These are phyloP conservation scores for Suhomyces prunicola DNA, from an alignment of 805 yeast genomes.

Conservation along the genomic window DNA sequence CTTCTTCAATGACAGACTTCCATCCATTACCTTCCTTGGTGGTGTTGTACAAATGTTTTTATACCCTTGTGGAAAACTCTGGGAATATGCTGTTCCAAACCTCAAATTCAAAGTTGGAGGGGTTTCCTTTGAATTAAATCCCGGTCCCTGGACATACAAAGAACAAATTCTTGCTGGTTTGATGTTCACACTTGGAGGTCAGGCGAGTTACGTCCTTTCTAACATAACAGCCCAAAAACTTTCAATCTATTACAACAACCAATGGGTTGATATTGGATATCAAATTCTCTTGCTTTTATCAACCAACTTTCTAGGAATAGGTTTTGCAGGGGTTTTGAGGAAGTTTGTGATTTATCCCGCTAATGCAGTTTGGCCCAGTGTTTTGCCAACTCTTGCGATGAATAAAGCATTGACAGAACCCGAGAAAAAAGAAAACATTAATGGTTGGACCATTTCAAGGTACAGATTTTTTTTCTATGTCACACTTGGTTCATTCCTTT, in stretches of 20 bases:
- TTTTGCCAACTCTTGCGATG: conserved; percentile 45
- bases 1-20: conserved; percentile 16
- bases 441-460: conserved; percentile 25
- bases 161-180: conserved; percentile 7
- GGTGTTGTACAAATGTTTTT: conserved; percentile 17
- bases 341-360: conserved; percentile 16
- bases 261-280: conserved; percentile 17
- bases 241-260: conserved; percentile 8
- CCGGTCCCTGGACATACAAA: conserved; percentile 27
- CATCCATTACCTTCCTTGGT: conserved; percentile 10
- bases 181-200: conserved; percentile 21
- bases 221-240: conserved; percentile 11
- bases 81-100: conserved; percentile 13
- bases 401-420: conserved; percentile 43
- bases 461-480: conserved; percentile 28
- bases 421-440: conserved; percentile 21
- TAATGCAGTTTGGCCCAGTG: conserved; percentile 14
- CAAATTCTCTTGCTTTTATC: conserved; percentile 13
- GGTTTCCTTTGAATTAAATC: conserved; percentile 13
- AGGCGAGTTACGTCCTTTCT: conserved; percentile 24
- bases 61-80: conserved; percentile 16
- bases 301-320: conserved; percentile 16
- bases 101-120: conserved; percentile 12
- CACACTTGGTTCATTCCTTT: conserved; percentile 30
- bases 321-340: conserved; percentile 16